Evolutionary conservation across 164 flowering plant genomes (phyloP).

Genomic region (Vitis amurensis): DNA sequence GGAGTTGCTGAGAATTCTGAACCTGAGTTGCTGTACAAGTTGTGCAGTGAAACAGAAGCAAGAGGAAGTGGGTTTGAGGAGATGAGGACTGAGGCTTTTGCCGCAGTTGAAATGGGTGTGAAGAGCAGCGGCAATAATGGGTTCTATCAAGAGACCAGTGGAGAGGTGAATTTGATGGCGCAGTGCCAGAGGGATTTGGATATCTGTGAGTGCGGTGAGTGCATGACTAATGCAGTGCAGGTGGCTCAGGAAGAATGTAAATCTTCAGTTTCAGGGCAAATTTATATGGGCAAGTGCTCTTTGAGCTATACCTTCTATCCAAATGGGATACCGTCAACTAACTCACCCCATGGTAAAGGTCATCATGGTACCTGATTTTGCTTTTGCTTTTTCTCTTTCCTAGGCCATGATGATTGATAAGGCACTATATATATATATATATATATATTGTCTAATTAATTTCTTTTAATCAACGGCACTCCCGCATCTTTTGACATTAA

Average conservation of each 20-base stretch:
- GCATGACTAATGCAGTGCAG: conserved; percentile 31
- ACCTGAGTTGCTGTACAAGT: conserved; percentile 10
- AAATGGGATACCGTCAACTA: conserved; percentile 9
- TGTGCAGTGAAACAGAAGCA: conserved; percentile 15
- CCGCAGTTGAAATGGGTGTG: conserved; percentile 25
- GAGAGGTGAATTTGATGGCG: conserved; percentile 27
- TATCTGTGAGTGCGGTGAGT: conserved; percentile 43
- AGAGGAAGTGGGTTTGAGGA: background rate
- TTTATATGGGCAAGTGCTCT: conserved; percentile 42
- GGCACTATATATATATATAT: too few relatives aligned
- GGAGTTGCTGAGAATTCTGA: background rate
- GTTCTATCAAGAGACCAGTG: conserved; percentile 23
- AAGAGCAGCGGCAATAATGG: conserved; percentile 18
- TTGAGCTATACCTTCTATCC: conserved; percentile 28
- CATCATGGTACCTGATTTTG: background rate
- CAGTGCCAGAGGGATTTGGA: conserved; percentile 44
- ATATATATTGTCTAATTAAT: background rate
- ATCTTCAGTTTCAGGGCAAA: conserved; percentile 27
- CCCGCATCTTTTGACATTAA: too few relatives aligned
- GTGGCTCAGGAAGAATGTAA: conserved; percentile 35
- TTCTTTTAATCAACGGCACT: too few relatives aligned
- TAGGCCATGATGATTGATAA: background rate
- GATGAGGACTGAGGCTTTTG: conserved; percentile 26
- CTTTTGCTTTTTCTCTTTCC: background rate
- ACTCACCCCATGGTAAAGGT: background rate